Percentiles rank a stretch among this genome's conserved stretches.
phyloP scores from a whole-genome alignment of 1,284 basidiomycete genomes.

The Ceratobasidium sp. region DNA sequence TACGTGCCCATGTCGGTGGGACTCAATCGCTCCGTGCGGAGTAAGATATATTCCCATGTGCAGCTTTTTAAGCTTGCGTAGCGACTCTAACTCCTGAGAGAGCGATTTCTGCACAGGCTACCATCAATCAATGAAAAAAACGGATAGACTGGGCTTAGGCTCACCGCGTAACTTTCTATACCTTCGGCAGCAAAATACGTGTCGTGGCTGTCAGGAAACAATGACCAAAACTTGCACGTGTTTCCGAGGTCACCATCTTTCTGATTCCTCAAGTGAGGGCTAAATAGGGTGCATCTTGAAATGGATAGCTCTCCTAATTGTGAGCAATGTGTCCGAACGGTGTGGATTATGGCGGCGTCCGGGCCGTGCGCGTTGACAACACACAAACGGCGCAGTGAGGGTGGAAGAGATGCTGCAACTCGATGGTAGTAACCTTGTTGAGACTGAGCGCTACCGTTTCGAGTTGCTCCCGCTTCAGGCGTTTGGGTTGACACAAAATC shows the following conservation, averaged over 20 bases:
- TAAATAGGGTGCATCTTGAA: conserved; percentile 20
- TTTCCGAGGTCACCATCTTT: not conserved
- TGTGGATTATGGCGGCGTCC: conserved; percentile 18
- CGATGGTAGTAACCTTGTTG: not conserved
- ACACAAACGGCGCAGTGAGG: conserved; percentile 13
- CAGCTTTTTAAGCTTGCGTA: not conserved
- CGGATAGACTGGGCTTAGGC: not conserved
- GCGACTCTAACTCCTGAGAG: not conserved
- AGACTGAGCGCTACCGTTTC: not conserved
- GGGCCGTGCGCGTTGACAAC: conserved; percentile 39
- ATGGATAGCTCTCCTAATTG: conserved; percentile 21
- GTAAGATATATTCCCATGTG: conserved; percentile 29
- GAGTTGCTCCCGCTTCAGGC: not conserved
- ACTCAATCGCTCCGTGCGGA: conserved; percentile 16
- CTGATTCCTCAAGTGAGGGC: conserved; percentile 9
- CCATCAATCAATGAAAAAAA: not conserved
- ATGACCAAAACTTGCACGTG: conserved; percentile 2
- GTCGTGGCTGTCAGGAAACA: conserved; percentile 13
- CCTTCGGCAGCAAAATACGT: conserved; percentile 31
- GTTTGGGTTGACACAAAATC: not conserved
- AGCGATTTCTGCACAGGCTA: conserved; percentile 5
- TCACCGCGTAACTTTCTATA: conserved; percentile 13
- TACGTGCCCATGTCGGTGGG: not conserved
- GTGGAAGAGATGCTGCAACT: conserved; percentile 5
- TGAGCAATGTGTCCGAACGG: not conserved